Evolutionary conservation across 208 protist species (phyloP).

Genomic region (Leishmania mexicana): DNA sequence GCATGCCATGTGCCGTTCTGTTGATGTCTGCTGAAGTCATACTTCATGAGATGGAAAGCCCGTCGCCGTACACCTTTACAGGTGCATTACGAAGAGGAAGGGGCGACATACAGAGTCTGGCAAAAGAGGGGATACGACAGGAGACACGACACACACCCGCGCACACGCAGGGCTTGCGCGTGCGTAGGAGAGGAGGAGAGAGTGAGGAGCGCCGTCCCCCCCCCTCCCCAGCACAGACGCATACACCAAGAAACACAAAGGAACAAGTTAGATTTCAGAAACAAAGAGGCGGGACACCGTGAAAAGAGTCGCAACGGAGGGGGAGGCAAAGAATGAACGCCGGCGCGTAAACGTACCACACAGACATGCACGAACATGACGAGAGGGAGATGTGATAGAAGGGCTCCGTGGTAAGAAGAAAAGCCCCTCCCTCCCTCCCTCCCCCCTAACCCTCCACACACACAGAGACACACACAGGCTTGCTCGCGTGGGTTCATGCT

Average conservation of each 20-base stretch:
- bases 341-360: too few relatives aligned
- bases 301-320: too few relatives aligned
- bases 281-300: too few relatives aligned
- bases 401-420: too few relatives aligned
- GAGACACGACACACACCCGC: background rate
- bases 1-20: background rate
- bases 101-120: background rate
- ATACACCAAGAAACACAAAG: too few relatives aligned
- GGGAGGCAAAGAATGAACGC: too few relatives aligned
- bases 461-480: background rate
- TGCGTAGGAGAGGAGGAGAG: background rate
- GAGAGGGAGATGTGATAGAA: too few relatives aligned
- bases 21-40: background rate
- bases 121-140: background rate
- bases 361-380: too few relatives aligned
- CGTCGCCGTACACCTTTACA: background rate
- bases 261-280: too few relatives aligned
- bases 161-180: background rate
- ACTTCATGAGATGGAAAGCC: background rate
- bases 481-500: too few relatives aligned
- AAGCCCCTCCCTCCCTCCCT: too few relatives aligned
- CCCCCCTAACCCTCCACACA: background rate
- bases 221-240: too few relatives aligned
- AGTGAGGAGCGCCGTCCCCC: background rate
- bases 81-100: background rate